A percentile compares a stretch with the other conserved stretches of the same genome.
These are phyloP conservation scores for Prunus salicina DNA, from an alignment of 306 rosid genomes.

Conservation along the genomic window DNA sequence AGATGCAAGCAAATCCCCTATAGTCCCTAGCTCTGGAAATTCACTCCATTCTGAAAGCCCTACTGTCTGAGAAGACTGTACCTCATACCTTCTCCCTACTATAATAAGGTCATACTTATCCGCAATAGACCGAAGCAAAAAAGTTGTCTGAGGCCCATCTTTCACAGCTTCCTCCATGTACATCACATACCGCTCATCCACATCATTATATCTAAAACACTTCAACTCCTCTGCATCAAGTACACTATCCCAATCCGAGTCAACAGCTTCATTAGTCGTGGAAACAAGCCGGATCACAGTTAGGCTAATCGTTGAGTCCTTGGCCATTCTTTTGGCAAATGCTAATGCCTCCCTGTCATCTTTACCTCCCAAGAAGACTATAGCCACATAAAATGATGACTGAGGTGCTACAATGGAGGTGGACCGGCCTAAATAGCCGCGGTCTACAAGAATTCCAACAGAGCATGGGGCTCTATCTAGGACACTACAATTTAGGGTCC, in stretches of 20 bases:
- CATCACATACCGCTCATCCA: neutral
- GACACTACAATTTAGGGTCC: constrained; percentile 36
- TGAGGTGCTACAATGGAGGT: neutral
- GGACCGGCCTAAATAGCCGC: constrained; percentile 6
- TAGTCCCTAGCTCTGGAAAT: constrained; percentile 54
- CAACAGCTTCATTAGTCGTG: neutral
- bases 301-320: constrained; percentile 5
- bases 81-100: constrained; percentile 51
- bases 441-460: constrained; percentile 40
- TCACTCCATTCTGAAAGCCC: constrained; percentile 61
- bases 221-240: constrained; percentile 11
- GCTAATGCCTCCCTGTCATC: constrained; percentile 54
- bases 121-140: constrained; percentile 9
- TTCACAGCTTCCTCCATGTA: neutral
- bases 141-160: constrained; percentile 18
- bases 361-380: constrained; percentile 48
- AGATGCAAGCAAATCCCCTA: constrained; percentile 65
- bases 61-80: constrained; percentile 25
- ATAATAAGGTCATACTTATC: constrained; percentile 43
- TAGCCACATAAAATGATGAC: constrained; percentile 17
- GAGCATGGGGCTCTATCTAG: constrained; percentile 55
- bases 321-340: constrained; percentile 34
- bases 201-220: neutral
- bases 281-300: constrained; percentile 22
- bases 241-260: neutral